These are phyloP conservation scores for Atkinsonella hypoxylon DNA, from an alignment of 2,329 filamentous ascomycete genomes.

Conservation along the genomic window DNA sequence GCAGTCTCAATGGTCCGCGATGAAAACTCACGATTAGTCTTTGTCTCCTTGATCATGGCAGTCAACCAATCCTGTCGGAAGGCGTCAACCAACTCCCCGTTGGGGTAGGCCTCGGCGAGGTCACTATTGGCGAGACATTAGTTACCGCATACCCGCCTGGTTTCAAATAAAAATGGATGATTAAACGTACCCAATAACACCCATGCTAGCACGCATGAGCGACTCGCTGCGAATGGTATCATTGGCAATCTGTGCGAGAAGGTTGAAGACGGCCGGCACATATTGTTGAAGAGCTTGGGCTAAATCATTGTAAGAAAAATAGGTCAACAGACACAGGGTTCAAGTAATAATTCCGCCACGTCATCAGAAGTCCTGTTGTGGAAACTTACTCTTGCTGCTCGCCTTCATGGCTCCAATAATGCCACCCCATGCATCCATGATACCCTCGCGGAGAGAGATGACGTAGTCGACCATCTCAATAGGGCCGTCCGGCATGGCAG, in stretches of 20 bases:
- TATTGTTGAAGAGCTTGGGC: constrained; percentile 63
- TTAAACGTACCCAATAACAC: constrained; percentile 74
- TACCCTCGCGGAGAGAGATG: constrained; percentile 85
- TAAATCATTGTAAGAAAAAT: constrained; percentile 21
- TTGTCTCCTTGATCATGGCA: constrained; percentile 80
- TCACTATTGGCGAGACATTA: constrained; percentile 47
- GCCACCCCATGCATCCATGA: constrained; percentile 98
- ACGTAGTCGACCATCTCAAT: constrained; percentile 98
- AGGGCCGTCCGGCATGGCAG: constrained; percentile 63
- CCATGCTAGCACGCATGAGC: constrained; percentile 88
- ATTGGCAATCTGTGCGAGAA: constrained; percentile 67
- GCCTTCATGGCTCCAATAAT: constrained; percentile 90
- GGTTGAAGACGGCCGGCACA: constrained; percentile 74
- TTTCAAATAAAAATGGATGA: not conserved
- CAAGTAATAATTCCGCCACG: no score
- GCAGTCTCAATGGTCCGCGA: constrained; percentile 83
- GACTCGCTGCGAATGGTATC: constrained; percentile 86
- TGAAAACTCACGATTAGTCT: constrained; percentile 77
- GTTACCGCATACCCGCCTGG: not conserved
- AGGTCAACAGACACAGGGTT: not conserved
- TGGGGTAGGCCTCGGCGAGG: constrained; percentile 84
- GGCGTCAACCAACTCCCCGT: constrained; percentile 69
- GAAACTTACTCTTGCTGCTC: constrained; percentile 58
- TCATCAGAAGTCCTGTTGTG: no score
- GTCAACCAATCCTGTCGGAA: constrained; percentile 91